Conservation (phyloP, 176 grass and related monocot species). For the Ensete ventricosum region DNA sequence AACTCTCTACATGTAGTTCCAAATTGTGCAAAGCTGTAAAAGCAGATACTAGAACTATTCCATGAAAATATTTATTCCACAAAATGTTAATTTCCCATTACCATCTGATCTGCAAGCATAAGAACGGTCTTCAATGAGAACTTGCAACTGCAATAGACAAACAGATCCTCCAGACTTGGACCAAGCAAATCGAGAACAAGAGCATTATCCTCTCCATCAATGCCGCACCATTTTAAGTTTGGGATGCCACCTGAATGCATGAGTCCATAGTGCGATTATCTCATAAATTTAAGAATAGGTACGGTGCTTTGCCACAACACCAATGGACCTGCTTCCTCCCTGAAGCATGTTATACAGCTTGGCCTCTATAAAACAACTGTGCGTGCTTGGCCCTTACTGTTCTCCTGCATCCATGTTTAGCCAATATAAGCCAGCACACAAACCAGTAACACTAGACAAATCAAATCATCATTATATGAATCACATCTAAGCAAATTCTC, state of each 20-base stretch:
- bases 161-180: constrained; percentile 55
- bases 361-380: constrained; percentile 65
- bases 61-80: neutral
- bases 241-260: constrained; percentile 49
- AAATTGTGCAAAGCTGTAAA: neutral
- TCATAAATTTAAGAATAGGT: neutral
- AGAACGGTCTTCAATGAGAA: constrained; percentile 67
- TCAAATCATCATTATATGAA: neutral
- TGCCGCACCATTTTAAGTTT: constrained; percentile 56
- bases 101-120: constrained; percentile 81
- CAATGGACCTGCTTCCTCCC: constrained; percentile 39
- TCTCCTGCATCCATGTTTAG: constrained; percentile 35
- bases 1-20: neutral
- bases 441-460: neutral
- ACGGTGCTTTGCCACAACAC: neutral
- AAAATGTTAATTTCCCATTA: constrained; percentile 15
- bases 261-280: constrained; percentile 4
- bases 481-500: neutral
- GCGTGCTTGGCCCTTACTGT: constrained; percentile 49
- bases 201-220: constrained; percentile 63
- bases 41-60: too few species aligned
- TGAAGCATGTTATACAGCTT: constrained; percentile 62
- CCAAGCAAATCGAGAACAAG: constrained; percentile 75
- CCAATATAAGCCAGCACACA: neutral
- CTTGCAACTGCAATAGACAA: constrained; percentile 55